A percentile compares a stretch with the other conserved stretches of the same genome.
Evolutionary conservation across 768 basidiomycete species (phyloP).

Genomic region (Leccinum arenicola): DNA sequence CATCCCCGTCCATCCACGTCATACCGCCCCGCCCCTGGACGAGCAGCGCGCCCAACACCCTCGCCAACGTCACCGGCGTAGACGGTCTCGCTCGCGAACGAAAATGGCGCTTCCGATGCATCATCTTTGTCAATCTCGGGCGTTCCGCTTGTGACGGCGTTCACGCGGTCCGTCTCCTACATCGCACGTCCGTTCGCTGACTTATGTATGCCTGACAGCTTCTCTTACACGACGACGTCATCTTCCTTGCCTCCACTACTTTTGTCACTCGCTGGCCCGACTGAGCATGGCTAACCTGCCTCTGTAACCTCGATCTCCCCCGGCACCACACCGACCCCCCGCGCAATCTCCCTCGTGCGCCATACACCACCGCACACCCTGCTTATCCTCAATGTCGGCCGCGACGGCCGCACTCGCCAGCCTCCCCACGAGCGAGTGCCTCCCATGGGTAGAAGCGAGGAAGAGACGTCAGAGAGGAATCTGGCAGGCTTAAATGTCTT

Average conservation of each 20-base stretch:
- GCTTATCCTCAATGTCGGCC: slow-evolving; percentile 76
- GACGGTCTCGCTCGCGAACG: no score
- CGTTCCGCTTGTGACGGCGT: no score
- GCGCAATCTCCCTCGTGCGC: slow-evolving; percentile 69
- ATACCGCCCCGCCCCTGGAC: slow-evolving; percentile 33
- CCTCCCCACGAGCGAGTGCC: slow-evolving; percentile 79
- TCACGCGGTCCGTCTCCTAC: slow-evolving; percentile 52
- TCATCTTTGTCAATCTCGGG: no score
- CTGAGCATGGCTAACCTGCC: neutral
- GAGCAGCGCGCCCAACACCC: slow-evolving; percentile 51
- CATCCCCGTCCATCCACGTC: slow-evolving; percentile 33
- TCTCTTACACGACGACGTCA: slow-evolving; percentile 77
- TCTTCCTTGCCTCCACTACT: slow-evolving; percentile 51
- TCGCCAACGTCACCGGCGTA: slow-evolving; percentile 31
- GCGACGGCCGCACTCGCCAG: slow-evolving; percentile 79
- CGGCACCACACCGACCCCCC: slow-evolving; percentile 57
- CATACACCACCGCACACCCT: slow-evolving; percentile 71
- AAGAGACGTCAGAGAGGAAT: neutral
- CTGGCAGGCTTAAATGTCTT: neutral
- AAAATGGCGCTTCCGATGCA: no score
- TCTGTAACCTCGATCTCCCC: slow-evolving; percentile 34
- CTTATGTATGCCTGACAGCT: slow-evolving; percentile 42
- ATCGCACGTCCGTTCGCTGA: neutral
- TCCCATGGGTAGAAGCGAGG: slow-evolving; percentile 31
- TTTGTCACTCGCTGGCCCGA: slow-evolving; percentile 8